Evolutionary conservation across 78 protist species (phyloP).

Genomic region (Goniomonas avonlea): DNA sequence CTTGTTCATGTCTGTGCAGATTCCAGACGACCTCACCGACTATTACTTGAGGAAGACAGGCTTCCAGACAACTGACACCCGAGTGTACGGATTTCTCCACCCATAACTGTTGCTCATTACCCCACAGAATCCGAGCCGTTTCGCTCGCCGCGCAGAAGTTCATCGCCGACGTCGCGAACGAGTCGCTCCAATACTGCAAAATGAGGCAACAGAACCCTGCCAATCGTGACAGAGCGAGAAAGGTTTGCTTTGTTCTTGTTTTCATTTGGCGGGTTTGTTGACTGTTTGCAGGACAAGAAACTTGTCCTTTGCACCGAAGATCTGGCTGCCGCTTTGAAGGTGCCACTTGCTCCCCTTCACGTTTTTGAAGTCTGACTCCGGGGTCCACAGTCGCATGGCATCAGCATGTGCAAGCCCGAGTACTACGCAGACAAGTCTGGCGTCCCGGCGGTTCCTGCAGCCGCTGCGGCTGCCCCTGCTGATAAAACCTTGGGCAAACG

Average conservation of each 20-base stretch:
- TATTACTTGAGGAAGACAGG: slow-evolving; percentile 15
- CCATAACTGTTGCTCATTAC: background rate
- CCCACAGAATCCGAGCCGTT: background rate
- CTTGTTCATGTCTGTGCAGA: too few species aligned
- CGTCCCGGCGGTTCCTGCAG: too few species aligned
- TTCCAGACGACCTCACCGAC: slow-evolving; percentile 18
- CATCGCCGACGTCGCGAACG: background rate
- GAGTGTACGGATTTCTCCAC: background rate
- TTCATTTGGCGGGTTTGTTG: background rate
- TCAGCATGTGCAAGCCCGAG: background rate
- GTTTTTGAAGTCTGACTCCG: too few species aligned
- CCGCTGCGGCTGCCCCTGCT: too few species aligned
- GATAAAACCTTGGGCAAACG: too few species aligned
- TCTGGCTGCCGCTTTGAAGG: background rate
- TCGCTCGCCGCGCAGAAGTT: slow-evolving; percentile 36
- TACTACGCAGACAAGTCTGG: background rate
- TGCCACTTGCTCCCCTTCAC: too few species aligned
- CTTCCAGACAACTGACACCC: background rate
- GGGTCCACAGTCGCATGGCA: background rate
- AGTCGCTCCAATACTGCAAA: background rate
- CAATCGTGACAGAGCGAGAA: background rate
- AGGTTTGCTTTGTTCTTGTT: background rate
- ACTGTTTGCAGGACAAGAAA: background rate
- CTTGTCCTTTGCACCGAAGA: slow-evolving; percentile 1
- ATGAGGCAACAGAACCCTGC: background rate